Percentiles rank a stretch among this genome's conserved stretches.
Conservation (phyloP, 257 asterid species). For the Rauvolfia tetraphylla region DNA sequence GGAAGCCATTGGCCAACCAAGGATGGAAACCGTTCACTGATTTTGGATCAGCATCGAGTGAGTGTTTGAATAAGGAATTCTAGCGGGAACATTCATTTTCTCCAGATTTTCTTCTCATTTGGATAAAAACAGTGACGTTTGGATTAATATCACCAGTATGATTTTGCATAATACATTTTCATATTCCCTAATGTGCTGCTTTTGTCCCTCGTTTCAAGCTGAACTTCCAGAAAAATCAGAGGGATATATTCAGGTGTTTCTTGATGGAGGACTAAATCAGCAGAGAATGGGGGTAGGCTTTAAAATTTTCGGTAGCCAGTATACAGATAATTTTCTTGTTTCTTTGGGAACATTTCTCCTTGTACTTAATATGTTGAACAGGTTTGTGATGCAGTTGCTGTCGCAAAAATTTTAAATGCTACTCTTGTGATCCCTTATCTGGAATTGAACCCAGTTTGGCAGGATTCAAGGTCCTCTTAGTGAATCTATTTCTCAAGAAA, state of each 20-base stretch:
- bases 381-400: conserved; percentile 99
- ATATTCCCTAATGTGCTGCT: conserved; percentile 2
- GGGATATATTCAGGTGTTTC: conserved; percentile 88
- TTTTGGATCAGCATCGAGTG: conserved; percentile 36
- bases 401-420: conserved; percentile 94
- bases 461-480: conserved; percentile 77
- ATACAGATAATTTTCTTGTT: background rate
- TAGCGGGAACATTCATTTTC: background rate
- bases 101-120: background rate
- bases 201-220: conserved; percentile 22
- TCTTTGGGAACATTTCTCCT: background rate
- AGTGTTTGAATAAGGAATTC: conserved; percentile 24
- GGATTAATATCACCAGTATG: background rate
- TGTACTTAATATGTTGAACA: conserved; percentile 23
- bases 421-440: conserved; percentile 88
- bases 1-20: conserved; percentile 74
- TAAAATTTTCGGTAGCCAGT: background rate
- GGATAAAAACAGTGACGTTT: background rate
- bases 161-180: background rate
- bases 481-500: conserved; percentile 7
- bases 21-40: conserved; percentile 53
- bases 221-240: conserved; percentile 67
- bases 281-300: conserved; percentile 88
- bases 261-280: conserved; percentile 96
- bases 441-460: conserved; percentile 96